phyloP scores from a whole-genome alignment of 2,329 filamentous ascomycete genomes.

The Colletotrichum sp. region DNA sequence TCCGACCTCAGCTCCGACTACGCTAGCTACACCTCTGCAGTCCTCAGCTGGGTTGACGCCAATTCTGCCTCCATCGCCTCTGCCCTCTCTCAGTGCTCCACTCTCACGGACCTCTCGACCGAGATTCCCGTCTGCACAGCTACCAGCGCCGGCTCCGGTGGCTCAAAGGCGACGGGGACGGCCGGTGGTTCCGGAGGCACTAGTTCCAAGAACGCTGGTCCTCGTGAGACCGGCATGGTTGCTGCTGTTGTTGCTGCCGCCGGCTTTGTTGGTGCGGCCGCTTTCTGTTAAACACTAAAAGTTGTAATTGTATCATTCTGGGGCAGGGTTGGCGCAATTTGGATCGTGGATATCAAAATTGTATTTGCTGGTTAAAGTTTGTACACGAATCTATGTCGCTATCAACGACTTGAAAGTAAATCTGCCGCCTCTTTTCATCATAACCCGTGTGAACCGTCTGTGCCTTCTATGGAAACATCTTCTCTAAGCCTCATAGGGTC shows the following conservation, averaged over 20 bases:
- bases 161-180: background rate
- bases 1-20: constrained; percentile 21
- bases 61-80: constrained; percentile 23
- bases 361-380: background rate
- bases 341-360: background rate
- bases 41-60: constrained; percentile 26
- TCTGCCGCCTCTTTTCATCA: background rate
- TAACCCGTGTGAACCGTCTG: background rate
- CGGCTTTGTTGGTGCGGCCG: constrained; percentile 27
- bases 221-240: constrained; percentile 27
- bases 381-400: background rate
- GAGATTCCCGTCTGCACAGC: constrained; percentile 2
- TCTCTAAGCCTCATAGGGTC: background rate
- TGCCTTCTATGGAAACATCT: background rate
- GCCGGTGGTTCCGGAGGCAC: background rate
- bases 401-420: background rate
- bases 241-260: constrained; percentile 24
- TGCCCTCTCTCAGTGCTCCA: constrained; percentile 28
- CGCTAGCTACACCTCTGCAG: constrained; percentile 23
- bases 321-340: background rate
- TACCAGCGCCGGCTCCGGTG: background rate
- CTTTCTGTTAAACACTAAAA: constrained; percentile 22
- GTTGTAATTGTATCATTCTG: background rate
- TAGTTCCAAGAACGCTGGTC: constrained; percentile 17
- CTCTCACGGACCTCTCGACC: constrained; percentile 17